These are phyloP conservation scores for Sutorius australiensis DNA, from an alignment of 768 basidiomycete genomes.

Conservation along the genomic window DNA sequence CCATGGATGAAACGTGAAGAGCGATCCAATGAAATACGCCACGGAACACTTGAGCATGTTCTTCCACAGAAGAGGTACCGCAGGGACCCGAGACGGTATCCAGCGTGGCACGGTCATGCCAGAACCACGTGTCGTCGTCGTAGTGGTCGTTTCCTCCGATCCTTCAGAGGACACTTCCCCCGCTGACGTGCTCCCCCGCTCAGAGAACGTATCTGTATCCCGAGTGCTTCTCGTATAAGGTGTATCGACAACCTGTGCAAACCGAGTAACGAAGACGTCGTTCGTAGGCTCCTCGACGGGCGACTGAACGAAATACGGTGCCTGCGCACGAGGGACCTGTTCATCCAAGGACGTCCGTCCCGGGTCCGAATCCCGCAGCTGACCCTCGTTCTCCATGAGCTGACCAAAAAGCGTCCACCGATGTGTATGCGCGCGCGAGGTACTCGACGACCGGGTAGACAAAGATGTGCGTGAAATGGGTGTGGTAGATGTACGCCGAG, in stretches of 20 bases:
- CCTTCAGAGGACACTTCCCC: conserved; percentile 16
- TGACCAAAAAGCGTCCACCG: conserved; percentile 69
- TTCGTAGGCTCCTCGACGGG: not conserved
- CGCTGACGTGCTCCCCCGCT: not conserved
- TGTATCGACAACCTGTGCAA: not conserved
- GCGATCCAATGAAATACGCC: conserved; percentile 83
- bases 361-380: conserved; percentile 23
- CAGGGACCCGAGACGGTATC: conserved; percentile 27
- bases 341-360: conserved; percentile 5
- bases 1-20: conserved; percentile 86
- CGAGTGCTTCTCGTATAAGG: not conserved
- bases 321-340: not conserved
- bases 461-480: conserved; percentile 16
- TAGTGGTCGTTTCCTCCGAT: conserved; percentile 9
- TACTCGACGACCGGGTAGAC: conserved; percentile 7
- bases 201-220: not conserved
- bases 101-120: conserved; percentile 4
- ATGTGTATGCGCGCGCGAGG: conserved; percentile 23
- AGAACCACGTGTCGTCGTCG: conserved; percentile 10
- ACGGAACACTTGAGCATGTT: conserved; percentile 89
- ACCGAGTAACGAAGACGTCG: not conserved
- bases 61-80: conserved; percentile 49
- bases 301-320: not conserved
- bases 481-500: not conserved
- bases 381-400: conserved; percentile 65